Evolutionary conservation across 192 early-diverging fungal genomes (phyloP).

Genomic region (Jimgerdemannia lactiflua): DNA sequence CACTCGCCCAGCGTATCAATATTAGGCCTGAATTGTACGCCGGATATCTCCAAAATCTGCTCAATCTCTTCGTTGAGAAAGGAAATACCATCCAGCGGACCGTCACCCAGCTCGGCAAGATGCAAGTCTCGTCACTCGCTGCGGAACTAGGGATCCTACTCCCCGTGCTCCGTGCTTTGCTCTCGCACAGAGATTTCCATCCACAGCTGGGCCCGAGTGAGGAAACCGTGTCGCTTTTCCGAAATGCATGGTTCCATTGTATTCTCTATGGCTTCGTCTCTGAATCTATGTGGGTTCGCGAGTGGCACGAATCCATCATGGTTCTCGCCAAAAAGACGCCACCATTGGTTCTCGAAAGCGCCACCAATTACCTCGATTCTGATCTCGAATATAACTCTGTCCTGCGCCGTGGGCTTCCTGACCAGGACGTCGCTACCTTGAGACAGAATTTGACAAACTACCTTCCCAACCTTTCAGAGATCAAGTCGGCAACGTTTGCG

Average conservation of each 20-base stretch:
- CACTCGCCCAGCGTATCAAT: constrained; percentile 45
- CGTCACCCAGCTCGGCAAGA: constrained; percentile 36
- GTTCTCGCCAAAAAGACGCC: constrained; percentile 85
- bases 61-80: constrained; percentile 59
- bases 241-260: constrained; percentile 91
- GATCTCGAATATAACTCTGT: constrained; percentile 89
- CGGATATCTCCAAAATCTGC: constrained; percentile 46
- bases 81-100: constrained; percentile 52
- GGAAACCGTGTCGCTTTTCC: constrained; percentile 69
- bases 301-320: constrained; percentile 68
- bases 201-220: constrained; percentile 51
- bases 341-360: constrained; percentile 66
- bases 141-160: constrained; percentile 55
- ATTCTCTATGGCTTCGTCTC: constrained; percentile 75
- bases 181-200: constrained; percentile 56
- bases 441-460: constrained; percentile 51
- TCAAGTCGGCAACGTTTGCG: constrained; percentile 64
- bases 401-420: constrained; percentile 50
- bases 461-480: constrained; percentile 54
- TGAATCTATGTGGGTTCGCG: constrained; percentile 69
- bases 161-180: constrained; percentile 57
- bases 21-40: constrained; percentile 53
- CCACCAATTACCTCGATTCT: constrained; percentile 77
- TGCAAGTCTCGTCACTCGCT: constrained; percentile 37
- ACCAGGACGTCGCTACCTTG: constrained; percentile 52